phyloP scores from a whole-genome alignment of 2,329 filamentous ascomycete species.

The Tolypocladium cylindrosporum region DNA sequence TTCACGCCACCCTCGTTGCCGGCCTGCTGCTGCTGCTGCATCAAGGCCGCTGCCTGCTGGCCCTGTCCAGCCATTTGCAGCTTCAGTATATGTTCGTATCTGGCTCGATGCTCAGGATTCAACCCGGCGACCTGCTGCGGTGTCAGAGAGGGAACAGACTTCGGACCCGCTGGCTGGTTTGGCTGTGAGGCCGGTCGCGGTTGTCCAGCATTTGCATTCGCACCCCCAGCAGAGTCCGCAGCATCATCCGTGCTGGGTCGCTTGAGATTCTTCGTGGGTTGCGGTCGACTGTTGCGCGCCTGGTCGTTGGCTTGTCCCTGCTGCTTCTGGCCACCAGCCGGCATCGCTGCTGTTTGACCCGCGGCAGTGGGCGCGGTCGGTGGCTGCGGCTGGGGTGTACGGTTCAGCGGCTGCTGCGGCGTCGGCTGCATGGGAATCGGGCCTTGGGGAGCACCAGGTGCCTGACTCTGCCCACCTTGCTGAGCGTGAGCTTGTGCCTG shows the following conservation, averaged over 20 bases:
- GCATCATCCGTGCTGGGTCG: conserved; percentile 38
- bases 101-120: conserved; percentile 33
- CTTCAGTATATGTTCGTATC: conserved; percentile 29
- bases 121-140: conserved; percentile 28
- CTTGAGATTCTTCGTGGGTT: conserved; percentile 35
- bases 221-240: conserved; percentile 15
- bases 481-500: conserved; percentile 25
- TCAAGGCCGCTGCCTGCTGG: conserved; percentile 6
- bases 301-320: conserved; percentile 14
- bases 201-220: conserved; percentile 8
- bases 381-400: conserved; percentile 25
- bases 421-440: conserved; percentile 47
- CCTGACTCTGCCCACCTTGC: conserved; percentile 25
- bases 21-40: conserved; percentile 8
- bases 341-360: conserved; percentile 27
- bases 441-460: conserved; percentile 31
- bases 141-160: conserved; percentile 13
- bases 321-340: conserved; percentile 19
- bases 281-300: conserved; percentile 12
- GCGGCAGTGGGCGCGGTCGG: conserved; percentile 30
- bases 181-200: conserved; percentile 15
- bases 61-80: conserved; percentile 16
- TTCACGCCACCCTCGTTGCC: conserved; percentile 12
- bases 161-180: conserved; percentile 12
- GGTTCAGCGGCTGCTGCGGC: conserved; percentile 41